Conservation (phyloP, 2,329 filamentous ascomycete genomes). For the Ophiosphaerella herpotricha region DNA sequence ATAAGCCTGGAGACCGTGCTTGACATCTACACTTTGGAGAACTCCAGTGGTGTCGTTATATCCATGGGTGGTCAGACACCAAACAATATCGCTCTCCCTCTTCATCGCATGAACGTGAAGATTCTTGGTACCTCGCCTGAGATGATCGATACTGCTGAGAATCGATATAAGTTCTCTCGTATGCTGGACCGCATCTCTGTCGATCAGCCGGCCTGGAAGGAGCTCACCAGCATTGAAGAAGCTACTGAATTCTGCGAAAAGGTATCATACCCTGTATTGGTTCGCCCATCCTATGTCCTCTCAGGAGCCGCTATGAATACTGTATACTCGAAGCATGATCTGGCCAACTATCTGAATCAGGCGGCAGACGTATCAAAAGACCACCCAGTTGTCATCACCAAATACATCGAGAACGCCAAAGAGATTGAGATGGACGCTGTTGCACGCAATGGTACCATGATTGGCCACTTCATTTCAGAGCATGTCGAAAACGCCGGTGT, state of each 20-base stretch:
- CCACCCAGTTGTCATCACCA: constrained; percentile 97
- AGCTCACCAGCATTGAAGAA: constrained; percentile 92
- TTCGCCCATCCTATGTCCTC: constrained; percentile 93
- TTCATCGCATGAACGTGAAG: constrained; percentile 88
- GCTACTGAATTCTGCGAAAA: constrained; percentile 84
- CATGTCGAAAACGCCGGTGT: constrained; percentile 99
- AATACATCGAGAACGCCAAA: constrained; percentile 99
- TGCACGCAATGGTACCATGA: constrained; percentile 82
- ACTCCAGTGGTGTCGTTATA: constrained; percentile 81
- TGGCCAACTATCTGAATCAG: constrained; percentile 86
- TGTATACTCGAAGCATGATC: constrained; percentile 92
- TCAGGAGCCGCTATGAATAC: constrained; percentile 99
- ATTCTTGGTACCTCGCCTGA: constrained; percentile 94
- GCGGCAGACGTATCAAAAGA: constrained; percentile 92
- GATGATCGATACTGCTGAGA: constrained; percentile 98
- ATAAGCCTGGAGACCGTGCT: constrained; percentile 82
- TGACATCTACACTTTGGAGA: constrained; percentile 90
- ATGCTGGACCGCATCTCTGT: constrained; percentile 95
- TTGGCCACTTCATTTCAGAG: constrained; percentile 97
- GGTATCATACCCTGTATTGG: constrained; percentile 90
- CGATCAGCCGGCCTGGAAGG: constrained; percentile 97
- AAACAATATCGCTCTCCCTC: constrained; percentile 93
- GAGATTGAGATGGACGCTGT: constrained; percentile 99
- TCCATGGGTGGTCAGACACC: constrained; percentile 98
- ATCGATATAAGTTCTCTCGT: constrained; percentile 97